These are phyloP conservation scores for Nissolia schottii DNA, from an alignment of 306 rosid species.

Conservation along the genomic window DNA sequence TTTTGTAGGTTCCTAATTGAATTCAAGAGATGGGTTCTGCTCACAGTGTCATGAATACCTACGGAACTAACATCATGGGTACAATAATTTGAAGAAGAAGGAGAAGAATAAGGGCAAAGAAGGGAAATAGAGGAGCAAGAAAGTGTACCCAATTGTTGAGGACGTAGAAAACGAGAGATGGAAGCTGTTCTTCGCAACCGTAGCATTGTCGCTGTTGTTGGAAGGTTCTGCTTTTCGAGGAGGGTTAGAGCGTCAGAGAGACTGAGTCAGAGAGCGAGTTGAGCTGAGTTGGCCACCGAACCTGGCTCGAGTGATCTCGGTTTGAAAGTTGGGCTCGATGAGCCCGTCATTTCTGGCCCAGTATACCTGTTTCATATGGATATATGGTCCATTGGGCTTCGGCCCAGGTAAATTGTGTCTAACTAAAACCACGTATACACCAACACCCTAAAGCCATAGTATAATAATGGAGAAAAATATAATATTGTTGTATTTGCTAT, in stretches of 20 bases:
- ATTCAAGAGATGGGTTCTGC: neutral
- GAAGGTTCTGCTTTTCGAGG: neutral
- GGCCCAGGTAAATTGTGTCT: neutral
- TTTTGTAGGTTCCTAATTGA: conserved; percentile 1
- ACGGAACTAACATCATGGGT: neutral
- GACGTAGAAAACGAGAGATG: neutral
- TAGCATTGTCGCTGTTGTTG: neutral
- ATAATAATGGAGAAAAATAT: too few species aligned
- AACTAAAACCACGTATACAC: too few species aligned
- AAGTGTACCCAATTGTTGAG: neutral
- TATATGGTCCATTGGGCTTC: too few species aligned
- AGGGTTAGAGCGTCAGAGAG: neutral
- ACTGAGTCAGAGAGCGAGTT: neutral
- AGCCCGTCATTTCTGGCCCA: neutral
- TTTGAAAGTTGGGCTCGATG: neutral
- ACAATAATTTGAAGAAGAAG: neutral
- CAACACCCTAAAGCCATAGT: too few species aligned
- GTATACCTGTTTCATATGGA: too few species aligned
- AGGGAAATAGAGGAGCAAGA: neutral
- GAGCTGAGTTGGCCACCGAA: neutral
- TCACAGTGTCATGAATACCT: neutral
- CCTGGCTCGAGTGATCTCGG: neutral
- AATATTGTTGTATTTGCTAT: too few species aligned
- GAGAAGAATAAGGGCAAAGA: neutral
- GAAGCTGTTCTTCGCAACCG: neutral